These are phyloP conservation scores for Aspergillus proliferans DNA, from an alignment of 2,329 filamentous ascomycete species.

Conservation along the genomic window DNA sequence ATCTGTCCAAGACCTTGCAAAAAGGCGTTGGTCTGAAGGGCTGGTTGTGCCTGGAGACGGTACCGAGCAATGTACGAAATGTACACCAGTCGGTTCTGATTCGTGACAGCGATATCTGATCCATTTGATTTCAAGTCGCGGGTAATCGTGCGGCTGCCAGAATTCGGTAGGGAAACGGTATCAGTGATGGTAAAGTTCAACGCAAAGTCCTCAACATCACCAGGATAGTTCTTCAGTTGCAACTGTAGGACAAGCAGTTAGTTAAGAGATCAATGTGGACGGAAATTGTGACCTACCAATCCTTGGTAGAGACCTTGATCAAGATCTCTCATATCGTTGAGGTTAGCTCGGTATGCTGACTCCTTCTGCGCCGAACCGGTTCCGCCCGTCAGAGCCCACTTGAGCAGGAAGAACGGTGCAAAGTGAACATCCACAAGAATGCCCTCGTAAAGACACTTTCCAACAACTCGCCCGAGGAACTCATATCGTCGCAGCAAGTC, in stretches of 20 bases:
- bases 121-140: slow-evolving; percentile 72
- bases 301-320: slow-evolving; percentile 89
- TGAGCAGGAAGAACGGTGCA: slow-evolving; percentile 90
- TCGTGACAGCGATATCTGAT: slow-evolving; percentile 72
- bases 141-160: slow-evolving; percentile 56
- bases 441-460: slow-evolving; percentile 95
- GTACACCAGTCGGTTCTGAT: slow-evolving; percentile 89
- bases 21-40: slow-evolving; percentile 78
- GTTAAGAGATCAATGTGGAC: slow-evolving; percentile 1
- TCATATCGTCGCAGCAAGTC: slow-evolving; percentile 71
- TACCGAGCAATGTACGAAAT: slow-evolving; percentile 87
- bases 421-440: slow-evolving; percentile 91
- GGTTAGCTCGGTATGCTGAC: slow-evolving; percentile 75
- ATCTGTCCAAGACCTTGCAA: slow-evolving; percentile 78
- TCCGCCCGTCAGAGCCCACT: slow-evolving; percentile 77
- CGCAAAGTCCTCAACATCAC: slow-evolving; percentile 71
- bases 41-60: slow-evolving; percentile 73
- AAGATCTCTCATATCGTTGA: slow-evolving; percentile 89
- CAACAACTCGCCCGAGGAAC: slow-evolving; percentile 85
- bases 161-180: slow-evolving; percentile 48
- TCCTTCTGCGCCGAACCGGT: slow-evolving; percentile 57
- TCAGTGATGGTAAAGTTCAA: slow-evolving; percentile 89
- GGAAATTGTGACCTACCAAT: slow-evolving; percentile 45
- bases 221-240: slow-evolving; percentile 75
- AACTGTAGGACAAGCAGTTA: slow-evolving; percentile 27